Conservation (phyloP, 2,329 filamentous ascomycete species). For the Stagonosporopsis vannaccii region DNA sequence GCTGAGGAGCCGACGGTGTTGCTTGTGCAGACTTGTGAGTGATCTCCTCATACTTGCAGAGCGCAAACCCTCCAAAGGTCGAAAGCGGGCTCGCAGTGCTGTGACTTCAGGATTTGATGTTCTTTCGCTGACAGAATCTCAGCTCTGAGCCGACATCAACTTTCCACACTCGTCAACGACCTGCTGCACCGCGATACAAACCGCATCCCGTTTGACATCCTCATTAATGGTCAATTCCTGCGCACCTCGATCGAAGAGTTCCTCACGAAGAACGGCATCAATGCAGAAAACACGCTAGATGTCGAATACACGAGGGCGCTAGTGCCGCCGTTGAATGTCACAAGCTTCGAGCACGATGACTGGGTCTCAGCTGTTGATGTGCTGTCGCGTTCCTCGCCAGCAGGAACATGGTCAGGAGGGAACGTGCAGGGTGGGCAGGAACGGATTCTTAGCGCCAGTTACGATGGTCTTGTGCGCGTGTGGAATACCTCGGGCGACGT, state of each 20-base stretch:
- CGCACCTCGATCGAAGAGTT: conserved; percentile 91
- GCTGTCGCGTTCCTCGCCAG: conserved; percentile 70
- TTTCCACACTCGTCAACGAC: conserved; percentile 70
- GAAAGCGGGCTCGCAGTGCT: neutral
- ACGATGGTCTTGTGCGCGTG: conserved; percentile 85
- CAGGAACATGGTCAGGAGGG: conserved; percentile 64
- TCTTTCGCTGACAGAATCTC: conserved; percentile 18
- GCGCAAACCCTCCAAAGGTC: neutral
- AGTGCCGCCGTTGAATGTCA: conserved; percentile 86
- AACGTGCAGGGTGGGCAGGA: conserved; percentile 63
- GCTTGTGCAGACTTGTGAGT: conserved; percentile 46
- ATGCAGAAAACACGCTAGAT: conserved; percentile 83
- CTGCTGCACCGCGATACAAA: conserved; percentile 64
- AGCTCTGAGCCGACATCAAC: conserved; percentile 47
- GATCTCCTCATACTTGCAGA: neutral
- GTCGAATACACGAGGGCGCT: conserved; percentile 94
- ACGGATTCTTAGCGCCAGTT: conserved; percentile 87
- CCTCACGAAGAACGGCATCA: conserved; percentile 83
- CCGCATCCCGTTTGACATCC: conserved; percentile 88
- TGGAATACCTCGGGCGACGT: conserved; percentile 88
- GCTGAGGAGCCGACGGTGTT: conserved; percentile 42
- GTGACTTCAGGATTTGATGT: neutral
- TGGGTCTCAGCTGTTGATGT: conserved; percentile 93
- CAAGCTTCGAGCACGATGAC: conserved; percentile 95
- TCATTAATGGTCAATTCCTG: conserved; percentile 92